phyloP scores from a whole-genome alignment of 2,329 filamentous ascomycete genomes.

The Dothistroma septosporum region DNA sequence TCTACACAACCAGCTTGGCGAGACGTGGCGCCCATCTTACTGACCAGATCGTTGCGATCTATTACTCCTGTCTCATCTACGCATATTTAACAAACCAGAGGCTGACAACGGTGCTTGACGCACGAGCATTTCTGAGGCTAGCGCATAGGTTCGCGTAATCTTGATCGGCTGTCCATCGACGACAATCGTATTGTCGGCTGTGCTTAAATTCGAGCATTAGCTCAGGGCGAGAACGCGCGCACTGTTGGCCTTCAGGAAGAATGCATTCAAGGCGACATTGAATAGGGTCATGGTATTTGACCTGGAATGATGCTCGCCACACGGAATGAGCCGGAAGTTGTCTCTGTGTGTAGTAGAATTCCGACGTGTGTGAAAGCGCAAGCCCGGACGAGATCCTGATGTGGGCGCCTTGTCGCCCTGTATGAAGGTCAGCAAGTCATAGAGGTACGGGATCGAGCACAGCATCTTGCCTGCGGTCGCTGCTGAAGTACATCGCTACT shows the following conservation, averaged over 20 bases:
- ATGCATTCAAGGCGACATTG: slow-evolving; percentile 15
- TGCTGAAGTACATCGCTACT: background rate
- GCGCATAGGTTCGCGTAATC: slow-evolving; percentile 19
- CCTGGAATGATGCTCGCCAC: slow-evolving; percentile 17
- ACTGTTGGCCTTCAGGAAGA: slow-evolving; percentile 13
- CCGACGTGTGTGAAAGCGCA: slow-evolving; percentile 11
- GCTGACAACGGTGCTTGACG: slow-evolving; percentile 9
- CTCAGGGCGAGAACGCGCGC: slow-evolving; percentile 18
- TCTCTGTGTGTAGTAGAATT: slow-evolving; percentile 20
- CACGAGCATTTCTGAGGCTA: slow-evolving; percentile 19
- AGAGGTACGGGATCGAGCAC: background rate
- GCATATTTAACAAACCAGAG: slow-evolving; percentile 22
- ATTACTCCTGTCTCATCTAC: slow-evolving; percentile 20
- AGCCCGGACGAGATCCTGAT: slow-evolving; percentile 12
- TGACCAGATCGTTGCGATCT: slow-evolving; percentile 16
- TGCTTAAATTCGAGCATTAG: slow-evolving; percentile 17
- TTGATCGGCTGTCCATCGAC: slow-evolving; percentile 15
- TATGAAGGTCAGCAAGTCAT: background rate
- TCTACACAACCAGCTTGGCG: slow-evolving; percentile 16
- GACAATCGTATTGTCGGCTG: slow-evolving; percentile 12
- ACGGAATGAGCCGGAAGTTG: slow-evolving; percentile 14
- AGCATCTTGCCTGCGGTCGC: background rate
- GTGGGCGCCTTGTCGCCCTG: slow-evolving; percentile 14
- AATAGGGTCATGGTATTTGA: slow-evolving; percentile 13
- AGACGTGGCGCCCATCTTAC: slow-evolving; percentile 21